Evolutionary conservation across 257 asterid genomes (phyloP).

Genomic region (Cinchona pubescens): DNA sequence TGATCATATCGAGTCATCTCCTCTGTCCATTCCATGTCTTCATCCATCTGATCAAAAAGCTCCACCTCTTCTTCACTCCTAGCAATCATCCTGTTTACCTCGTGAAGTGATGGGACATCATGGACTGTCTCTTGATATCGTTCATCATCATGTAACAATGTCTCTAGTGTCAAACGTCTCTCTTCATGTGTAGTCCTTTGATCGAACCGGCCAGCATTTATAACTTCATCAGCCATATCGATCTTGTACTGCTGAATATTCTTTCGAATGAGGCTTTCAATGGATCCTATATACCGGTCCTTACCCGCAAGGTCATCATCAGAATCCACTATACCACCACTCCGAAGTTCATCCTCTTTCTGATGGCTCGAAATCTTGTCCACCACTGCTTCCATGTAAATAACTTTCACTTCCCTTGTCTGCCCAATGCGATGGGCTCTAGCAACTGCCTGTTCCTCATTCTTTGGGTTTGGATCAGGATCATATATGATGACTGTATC

Average conservation of each 20-base stretch:
- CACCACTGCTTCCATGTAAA: slow-evolving; percentile 97
- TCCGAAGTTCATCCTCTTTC: slow-evolving; percentile 86
- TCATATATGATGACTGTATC: slow-evolving; percentile 97
- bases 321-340: slow-evolving; percentile 74
- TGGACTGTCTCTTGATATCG: slow-evolving; percentile 94
- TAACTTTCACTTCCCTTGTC: slow-evolving; percentile 96
- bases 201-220: slow-evolving; percentile 98
- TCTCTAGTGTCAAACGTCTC: slow-evolving; percentile 91
- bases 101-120: slow-evolving; percentile 93
- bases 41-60: slow-evolving; percentile 98
- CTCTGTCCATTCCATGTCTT: slow-evolving; percentile 87
- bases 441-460: slow-evolving; percentile 99
- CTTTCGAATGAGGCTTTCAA: slow-evolving; percentile 92
- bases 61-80: slow-evolving; percentile 93
- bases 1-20: slow-evolving; percentile 87
- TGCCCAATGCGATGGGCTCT: slow-evolving; percentile 99
- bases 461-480: slow-evolving; percentile 99
- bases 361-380: slow-evolving; percentile 85
- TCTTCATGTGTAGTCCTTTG: slow-evolving; percentile 99
- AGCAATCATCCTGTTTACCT: slow-evolving; percentile 98
- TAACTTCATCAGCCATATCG: slow-evolving; percentile 99
- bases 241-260: slow-evolving; percentile 97
- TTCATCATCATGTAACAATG: slow-evolving; percentile 93
- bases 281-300: slow-evolving; percentile 93
- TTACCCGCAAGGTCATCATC: slow-evolving; percentile 97